phyloP scores from a whole-genome alignment of 73 alveolate genomes.

The Paraurostyla sp. region DNA sequence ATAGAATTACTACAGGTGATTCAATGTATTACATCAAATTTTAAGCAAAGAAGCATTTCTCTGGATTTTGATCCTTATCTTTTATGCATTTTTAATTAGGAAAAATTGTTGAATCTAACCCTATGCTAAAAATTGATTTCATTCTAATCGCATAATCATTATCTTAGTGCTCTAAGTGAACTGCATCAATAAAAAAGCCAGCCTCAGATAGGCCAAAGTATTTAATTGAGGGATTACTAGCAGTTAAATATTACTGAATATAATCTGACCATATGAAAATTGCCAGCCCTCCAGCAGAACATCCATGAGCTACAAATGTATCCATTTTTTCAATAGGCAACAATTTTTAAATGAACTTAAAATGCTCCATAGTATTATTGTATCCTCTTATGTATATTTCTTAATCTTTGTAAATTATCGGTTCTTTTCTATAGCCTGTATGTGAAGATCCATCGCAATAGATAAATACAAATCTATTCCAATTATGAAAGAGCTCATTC shows the following conservation, averaged over 20 bases:
- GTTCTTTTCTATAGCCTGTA: background rate
- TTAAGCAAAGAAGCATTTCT: background rate
- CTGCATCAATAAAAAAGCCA: constrained; percentile 2
- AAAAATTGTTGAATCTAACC: background rate
- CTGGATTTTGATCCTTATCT: background rate
- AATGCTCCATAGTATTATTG: background rate
- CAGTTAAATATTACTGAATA: background rate
- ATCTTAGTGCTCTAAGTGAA: background rate
- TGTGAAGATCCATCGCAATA: too few species aligned
- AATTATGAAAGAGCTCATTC: background rate
- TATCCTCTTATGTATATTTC: background rate
- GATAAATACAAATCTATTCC: constrained; percentile 32
- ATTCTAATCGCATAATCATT: constrained; percentile 22
- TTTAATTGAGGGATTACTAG: background rate
- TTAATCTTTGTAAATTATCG: background rate
- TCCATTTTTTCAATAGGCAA: too few species aligned
- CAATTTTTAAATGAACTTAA: too few species aligned
- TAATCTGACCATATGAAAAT: background rate
- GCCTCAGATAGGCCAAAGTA: background rate
- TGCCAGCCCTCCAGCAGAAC: constrained; percentile 48
- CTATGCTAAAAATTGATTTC: background rate
- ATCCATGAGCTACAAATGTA: too few species aligned
- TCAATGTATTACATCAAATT: background rate
- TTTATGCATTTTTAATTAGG: background rate
- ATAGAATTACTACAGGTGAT: background rate